A percentile compares a stretch with the other conserved stretches of the same genome.
Evolutionary conservation across 257 asterid species (phyloP).

Genomic region (Solanum phureja): DNA sequence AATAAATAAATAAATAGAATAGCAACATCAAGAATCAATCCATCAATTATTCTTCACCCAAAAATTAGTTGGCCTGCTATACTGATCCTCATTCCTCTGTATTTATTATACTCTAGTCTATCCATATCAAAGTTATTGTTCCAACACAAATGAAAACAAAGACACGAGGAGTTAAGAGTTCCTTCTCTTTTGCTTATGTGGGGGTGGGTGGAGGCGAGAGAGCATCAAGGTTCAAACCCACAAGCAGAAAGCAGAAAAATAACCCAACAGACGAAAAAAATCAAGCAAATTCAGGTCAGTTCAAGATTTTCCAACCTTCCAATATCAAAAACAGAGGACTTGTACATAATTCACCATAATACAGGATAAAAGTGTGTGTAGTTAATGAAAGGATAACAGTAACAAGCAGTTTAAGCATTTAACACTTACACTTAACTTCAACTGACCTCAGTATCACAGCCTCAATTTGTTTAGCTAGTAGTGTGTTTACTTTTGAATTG

Average conservation of each 20-base stretch:
- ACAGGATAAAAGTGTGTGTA: conserved; percentile 1
- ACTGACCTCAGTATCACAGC: no score
- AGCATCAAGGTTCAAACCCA: background rate
- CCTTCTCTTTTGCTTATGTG: background rate
- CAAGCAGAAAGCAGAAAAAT: background rate
- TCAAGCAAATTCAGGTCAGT: background rate
- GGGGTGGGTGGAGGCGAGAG: background rate
- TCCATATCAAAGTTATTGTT: background rate
- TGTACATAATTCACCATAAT: conserved; percentile 9
- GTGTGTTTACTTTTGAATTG: no score
- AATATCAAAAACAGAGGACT: background rate
- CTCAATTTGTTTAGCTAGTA: no score
- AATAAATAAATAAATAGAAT: background rate
- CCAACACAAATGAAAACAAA: background rate
- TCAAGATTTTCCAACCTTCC: background rate
- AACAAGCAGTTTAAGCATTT: background rate
- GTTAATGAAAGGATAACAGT: background rate
- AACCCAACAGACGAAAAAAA: background rate
- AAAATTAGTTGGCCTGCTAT: background rate
- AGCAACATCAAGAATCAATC: background rate
- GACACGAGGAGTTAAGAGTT: background rate
- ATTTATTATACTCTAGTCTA: background rate
- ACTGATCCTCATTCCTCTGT: background rate
- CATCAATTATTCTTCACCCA: background rate
- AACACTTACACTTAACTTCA: no score